Evolutionary conservation across 371 early-diverging fungal genomes (phyloP), one percentile per base, ranked within the genome.

Genomic region (Dinochytrium kinnereticum): DNA sequence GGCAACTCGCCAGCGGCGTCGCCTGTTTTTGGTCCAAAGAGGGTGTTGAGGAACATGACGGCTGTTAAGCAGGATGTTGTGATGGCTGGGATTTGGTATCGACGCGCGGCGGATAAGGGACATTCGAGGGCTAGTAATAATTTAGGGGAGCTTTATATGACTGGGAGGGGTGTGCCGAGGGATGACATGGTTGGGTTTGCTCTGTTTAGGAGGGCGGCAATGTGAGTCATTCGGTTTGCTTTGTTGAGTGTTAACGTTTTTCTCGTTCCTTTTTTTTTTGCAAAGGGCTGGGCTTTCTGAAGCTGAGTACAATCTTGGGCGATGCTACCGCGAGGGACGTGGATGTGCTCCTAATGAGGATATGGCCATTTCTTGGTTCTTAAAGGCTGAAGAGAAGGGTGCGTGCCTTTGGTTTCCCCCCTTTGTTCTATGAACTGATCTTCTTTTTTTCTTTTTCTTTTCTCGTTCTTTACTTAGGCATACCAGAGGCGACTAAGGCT

Each of bases 31-130:
- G 31, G 37, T 37, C 37, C 51, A 28, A 68, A 33, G 53, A 57
- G 66, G n/a, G 66, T 76, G 33, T 64, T 76, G 64, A 76, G 69
- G 67, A 70, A 70, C 44, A 44, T 76, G 49, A 57, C 51, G 2
- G 77, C 77, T 10, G 73, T 72, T 64, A 76, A 76, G 61, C 77
- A 76, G 61, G 77, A 76, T 44, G 73, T 76, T 28, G 73, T 36
- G 3, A 64, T 64, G 33, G 77, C 77, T 3, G 72, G 69, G 15
- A 36, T 53, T 40, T 76, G 77, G 77, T 76, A 76, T 68, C 39
- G 73, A 49, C 59, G 69, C 37, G 77, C 77, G 26, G 68, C 72
- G 17, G 73, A 76, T 24, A 31, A 65, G n/a, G 69, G 70, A 13
- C 77, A 76, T 59, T 30, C 50, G 10, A 71, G 77, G 19, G 77